A percentile compares a stretch with the other conserved stretches of the same genome.
These are phyloP conservation scores for Podospora pseudopauciseta DNA, from an alignment of 495 filamentous ascomycete species.

Conservation along the genomic window DNA sequence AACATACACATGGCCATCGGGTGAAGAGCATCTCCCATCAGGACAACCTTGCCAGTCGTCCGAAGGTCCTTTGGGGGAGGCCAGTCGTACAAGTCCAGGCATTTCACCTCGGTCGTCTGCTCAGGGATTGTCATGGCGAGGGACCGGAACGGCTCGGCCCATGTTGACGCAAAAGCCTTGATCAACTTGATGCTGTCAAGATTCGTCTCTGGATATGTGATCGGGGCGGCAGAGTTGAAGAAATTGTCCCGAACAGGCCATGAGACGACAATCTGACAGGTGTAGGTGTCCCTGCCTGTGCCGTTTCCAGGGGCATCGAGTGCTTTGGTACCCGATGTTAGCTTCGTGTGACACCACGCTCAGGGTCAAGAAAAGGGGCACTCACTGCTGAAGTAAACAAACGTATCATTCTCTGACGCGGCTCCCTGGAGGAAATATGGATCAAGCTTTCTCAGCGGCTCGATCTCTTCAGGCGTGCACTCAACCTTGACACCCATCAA, in stretches of 20 bases:
- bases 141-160: constrained; percentile 54
- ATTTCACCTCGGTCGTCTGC: constrained; percentile 46
- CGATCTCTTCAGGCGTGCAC: constrained; percentile 31
- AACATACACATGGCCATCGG: constrained; percentile 61
- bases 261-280: constrained; percentile 50
- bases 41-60: constrained; percentile 40
- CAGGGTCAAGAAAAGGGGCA: not conserved
- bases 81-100: constrained; percentile 57
- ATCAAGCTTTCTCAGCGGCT: constrained; percentile 42
- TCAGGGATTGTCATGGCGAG: constrained; percentile 46
- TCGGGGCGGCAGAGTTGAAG: constrained; percentile 20
- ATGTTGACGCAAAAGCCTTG: constrained; percentile 49
- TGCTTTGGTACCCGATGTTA: not conserved
- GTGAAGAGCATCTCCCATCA: constrained; percentile 61
- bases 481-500: constrained; percentile 32
- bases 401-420: constrained; percentile 53
- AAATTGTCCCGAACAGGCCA: constrained; percentile 43
- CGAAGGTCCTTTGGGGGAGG: constrained; percentile 31
- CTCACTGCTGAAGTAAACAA: constrained; percentile 37
- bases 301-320: constrained; percentile 34
- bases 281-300: constrained; percentile 19
- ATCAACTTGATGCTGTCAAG: constrained; percentile 48
- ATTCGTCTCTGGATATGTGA: constrained; percentile 40
- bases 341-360: not conserved
- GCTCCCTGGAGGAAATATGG: constrained; percentile 60